phyloP scores from a whole-genome alignment of 306 rosid species.

The Quercus berberidifolia region DNA sequence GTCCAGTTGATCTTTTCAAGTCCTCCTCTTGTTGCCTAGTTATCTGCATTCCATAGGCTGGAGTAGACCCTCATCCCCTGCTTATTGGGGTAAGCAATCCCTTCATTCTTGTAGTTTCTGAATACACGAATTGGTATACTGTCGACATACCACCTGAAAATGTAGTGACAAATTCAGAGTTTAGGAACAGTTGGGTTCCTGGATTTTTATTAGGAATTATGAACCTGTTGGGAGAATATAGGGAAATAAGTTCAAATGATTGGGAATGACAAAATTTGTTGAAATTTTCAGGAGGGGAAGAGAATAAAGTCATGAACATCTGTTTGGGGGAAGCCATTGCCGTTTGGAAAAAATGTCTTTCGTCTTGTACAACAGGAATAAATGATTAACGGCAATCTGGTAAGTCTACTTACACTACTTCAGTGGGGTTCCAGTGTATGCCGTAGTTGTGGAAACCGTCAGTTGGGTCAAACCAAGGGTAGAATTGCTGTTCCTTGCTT shows the following conservation, averaged over 20 bases:
- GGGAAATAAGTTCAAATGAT: not conserved
- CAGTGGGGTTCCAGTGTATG: constrained; percentile 83
- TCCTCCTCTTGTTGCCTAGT: constrained; percentile 90
- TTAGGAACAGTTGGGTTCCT: not conserved
- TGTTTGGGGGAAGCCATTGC: not conserved
- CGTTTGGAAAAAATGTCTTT: not conserved
- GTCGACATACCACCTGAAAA: constrained; percentile 74
- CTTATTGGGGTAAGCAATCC: constrained; percentile 64
- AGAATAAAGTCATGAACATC: not conserved
- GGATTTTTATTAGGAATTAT: not conserved
- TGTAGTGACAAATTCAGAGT: not conserved
- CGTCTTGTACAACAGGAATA: not conserved
- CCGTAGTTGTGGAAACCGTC: constrained; percentile 83
- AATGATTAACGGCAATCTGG: not conserved
- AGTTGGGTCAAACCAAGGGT: constrained; percentile 87
- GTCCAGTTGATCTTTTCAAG: constrained; percentile 62
- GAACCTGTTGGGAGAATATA: no score
- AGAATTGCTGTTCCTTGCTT: constrained; percentile 74
- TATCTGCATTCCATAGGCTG: constrained; percentile 74
- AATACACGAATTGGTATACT: constrained; percentile 73
- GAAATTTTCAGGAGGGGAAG: not conserved
- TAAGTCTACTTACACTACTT: constrained; percentile 58
- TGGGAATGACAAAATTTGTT: not conserved
- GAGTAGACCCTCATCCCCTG: constrained; percentile 74
- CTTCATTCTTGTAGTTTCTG: constrained; percentile 53